Percentiles rank a stretch among this genome's conserved stretches.
These are phyloP conservation scores for Beta lomatogona DNA, from an alignment of 179 eudicot genomes.

Conservation along the genomic window DNA sequence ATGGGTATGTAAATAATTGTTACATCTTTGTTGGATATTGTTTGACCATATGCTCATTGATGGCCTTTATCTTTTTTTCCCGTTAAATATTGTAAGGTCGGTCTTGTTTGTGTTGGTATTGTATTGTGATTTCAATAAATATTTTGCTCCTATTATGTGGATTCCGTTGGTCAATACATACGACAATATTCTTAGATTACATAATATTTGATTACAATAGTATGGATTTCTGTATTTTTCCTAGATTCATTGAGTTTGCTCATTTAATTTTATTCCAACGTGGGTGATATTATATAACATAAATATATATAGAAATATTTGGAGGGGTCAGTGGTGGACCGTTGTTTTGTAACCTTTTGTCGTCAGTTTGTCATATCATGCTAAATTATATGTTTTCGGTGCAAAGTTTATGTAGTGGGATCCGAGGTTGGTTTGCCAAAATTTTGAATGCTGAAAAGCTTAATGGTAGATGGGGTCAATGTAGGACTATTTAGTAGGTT, in stretches of 20 bases:
- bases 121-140: conserved; percentile 36
- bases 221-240: conserved; percentile 16
- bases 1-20: conserved; percentile 39
- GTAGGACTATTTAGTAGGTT: background rate
- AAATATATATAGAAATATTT: background rate
- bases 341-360: background rate
- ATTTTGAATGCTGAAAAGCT: background rate
- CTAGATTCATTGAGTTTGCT: conserved; percentile 11
- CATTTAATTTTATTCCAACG: background rate
- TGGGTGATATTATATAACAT: background rate
- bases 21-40: conserved; percentile 32
- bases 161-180: conserved; percentile 30
- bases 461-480: background rate
- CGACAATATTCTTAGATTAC: conserved; percentile 19
- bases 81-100: conserved; percentile 11
- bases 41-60: conserved; percentile 32
- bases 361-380: background rate
- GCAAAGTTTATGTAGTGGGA: conserved; percentile 19
- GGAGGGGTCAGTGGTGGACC: background rate
- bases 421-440: conserved; percentile 9
- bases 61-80: background rate
- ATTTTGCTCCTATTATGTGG: conserved; percentile 5
- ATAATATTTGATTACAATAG: conserved; percentile 13
- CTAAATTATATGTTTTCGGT: conserved; percentile 6
- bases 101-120: conserved; percentile 15